Conservation (phyloP, 306 rosid species). For the Urtica urens region DNA sequence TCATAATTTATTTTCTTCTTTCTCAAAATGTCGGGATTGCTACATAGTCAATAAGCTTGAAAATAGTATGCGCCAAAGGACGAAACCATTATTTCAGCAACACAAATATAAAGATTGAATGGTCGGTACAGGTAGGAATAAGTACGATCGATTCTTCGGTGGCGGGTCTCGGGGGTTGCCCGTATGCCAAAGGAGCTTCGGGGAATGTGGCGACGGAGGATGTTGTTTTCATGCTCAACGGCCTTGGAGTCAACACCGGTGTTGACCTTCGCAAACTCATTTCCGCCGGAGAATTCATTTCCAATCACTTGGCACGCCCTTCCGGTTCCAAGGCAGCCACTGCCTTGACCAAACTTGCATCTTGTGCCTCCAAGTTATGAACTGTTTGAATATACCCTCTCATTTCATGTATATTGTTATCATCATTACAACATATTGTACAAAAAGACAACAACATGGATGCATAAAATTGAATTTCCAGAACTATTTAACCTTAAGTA, state of each 20-base stretch:
- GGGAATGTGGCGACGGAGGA: constrained; percentile 94
- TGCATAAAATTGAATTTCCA: no score
- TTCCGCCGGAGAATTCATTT: constrained; percentile 73
- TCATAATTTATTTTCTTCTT: no score
- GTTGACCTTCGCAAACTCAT: constrained; percentile 63
- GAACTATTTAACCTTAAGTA: no score
- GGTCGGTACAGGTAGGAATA: constrained; percentile 43
- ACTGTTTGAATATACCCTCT: no score
- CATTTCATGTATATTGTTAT: no score
- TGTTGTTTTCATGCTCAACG: constrained; percentile 80
- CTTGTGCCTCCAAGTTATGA: constrained; percentile 55
- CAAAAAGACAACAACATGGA: no score
- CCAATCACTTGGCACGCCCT: constrained; percentile 62
- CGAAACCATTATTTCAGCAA: no score
- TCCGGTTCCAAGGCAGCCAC: constrained; percentile 67
- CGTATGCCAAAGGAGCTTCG: constrained; percentile 88
- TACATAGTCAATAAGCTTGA: no score
- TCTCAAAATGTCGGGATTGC: no score
- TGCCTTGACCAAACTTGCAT: constrained; percentile 37
- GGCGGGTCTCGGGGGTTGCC: constrained; percentile 95
- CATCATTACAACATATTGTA: no score
- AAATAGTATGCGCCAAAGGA: no score
- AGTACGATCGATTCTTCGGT: constrained; percentile 74
- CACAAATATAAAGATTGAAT: neutral
- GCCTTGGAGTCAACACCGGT: constrained; percentile 64